These are phyloP conservation scores for Rhizopogon parksii DNA, from an alignment of 1,284 basidiomycete species.

Conservation along the genomic window DNA sequence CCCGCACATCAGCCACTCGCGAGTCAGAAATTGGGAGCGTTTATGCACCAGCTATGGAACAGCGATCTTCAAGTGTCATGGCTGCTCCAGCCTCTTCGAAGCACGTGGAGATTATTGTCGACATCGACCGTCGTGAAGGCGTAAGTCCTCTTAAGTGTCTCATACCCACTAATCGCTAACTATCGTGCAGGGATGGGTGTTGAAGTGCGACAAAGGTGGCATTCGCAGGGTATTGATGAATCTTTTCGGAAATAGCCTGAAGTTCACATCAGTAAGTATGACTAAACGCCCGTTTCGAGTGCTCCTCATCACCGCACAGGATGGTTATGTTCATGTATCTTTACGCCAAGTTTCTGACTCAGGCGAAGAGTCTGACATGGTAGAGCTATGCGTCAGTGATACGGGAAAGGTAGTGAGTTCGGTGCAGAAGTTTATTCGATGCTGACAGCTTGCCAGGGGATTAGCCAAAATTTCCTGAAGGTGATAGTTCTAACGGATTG, in stretches of 20 bases:
- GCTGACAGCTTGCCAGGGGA: slow-evolving; percentile 47
- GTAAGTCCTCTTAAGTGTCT: slow-evolving; percentile 34
- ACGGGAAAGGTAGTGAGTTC: slow-evolving; percentile 68
- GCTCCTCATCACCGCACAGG: slow-evolving; percentile 34
- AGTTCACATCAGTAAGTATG: slow-evolving; percentile 71
- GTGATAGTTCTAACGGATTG: slow-evolving; percentile 27
- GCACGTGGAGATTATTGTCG: slow-evolving; percentile 81
- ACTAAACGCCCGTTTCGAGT: neutral
- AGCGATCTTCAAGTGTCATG: slow-evolving; percentile 31
- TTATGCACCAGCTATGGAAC: slow-evolving; percentile 68
- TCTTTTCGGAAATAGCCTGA: slow-evolving; percentile 89
- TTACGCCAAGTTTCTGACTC: slow-evolving; percentile 65
- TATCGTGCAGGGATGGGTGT: slow-evolving; percentile 67
- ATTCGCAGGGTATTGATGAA: slow-evolving; percentile 93
- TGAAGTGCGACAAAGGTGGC: slow-evolving; percentile 89
- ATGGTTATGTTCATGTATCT: slow-evolving; percentile 84
- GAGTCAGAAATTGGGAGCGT: slow-evolving; percentile 85
- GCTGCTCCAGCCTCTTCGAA: slow-evolving; percentile 30
- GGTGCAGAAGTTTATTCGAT: neutral
- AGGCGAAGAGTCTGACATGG: slow-evolving; percentile 48
- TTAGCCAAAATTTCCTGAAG: slow-evolving; percentile 83
- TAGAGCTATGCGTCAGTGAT: slow-evolving; percentile 85
- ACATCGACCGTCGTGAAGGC: slow-evolving; percentile 68
- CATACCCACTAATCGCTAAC: slow-evolving; percentile 5
- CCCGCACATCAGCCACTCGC: slow-evolving; percentile 59